Evolutionary conservation across 2,329 filamentous ascomycete species (phyloP).

Genomic region (Colletotrichum trifolii): DNA sequence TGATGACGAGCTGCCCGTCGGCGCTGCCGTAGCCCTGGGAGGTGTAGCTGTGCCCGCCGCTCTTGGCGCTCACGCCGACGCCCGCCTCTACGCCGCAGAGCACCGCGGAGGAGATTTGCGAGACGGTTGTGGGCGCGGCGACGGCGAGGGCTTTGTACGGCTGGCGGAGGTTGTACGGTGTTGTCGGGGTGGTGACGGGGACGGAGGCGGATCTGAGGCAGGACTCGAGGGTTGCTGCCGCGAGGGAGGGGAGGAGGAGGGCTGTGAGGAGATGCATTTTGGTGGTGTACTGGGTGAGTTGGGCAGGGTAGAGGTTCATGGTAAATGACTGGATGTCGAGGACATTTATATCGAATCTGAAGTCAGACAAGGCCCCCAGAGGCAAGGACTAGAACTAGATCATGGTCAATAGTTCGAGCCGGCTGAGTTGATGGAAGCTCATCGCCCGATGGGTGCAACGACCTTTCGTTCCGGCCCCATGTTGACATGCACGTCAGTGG

Average conservation of each 20-base stretch:
- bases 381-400: too few species aligned
- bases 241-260: not conserved
- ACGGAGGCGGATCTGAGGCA: slow-evolving; percentile 42
- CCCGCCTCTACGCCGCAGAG: slow-evolving; percentile 53
- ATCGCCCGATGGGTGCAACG: not conserved
- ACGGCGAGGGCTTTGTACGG: slow-evolving; percentile 55
- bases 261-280: slow-evolving; percentile 1
- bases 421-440: not conserved
- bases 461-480: not conserved
- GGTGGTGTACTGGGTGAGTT: not conserved
- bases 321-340: not conserved
- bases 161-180: slow-evolving; percentile 47
- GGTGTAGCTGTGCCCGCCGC: slow-evolving; percentile 64
- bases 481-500: not conserved
- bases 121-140: slow-evolving; percentile 52
- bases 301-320: not conserved
- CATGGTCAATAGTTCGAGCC: too few species aligned
- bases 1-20: slow-evolving; percentile 59
- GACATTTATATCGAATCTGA: not conserved
- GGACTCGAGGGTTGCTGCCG: slow-evolving; percentile 3
- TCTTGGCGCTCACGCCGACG: slow-evolving; percentile 60
- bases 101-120: slow-evolving; percentile 59
- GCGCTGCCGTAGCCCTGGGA: slow-evolving; percentile 60
- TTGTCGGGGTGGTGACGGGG: slow-evolving; percentile 35
- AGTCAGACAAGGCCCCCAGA: too few species aligned